Conservation (phyloP, 345 rosid genomes). For the Luvunga scandens region DNA sequence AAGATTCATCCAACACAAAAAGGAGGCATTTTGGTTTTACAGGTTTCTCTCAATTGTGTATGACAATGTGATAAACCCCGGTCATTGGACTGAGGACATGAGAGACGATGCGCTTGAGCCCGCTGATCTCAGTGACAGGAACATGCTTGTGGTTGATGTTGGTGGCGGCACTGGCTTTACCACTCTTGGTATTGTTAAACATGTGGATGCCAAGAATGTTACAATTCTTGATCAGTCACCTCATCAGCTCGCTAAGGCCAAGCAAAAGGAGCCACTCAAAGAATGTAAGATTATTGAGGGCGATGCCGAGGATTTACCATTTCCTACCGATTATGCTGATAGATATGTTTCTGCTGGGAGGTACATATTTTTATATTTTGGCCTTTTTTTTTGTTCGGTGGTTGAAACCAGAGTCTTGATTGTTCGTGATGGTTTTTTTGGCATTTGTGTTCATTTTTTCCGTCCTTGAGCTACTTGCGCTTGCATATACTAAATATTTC, state of each 20-base stretch:
- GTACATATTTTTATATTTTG: constrained; percentile 27
- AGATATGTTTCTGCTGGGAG: constrained; percentile 98
- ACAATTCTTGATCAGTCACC: constrained; percentile 98
- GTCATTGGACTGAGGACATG: constrained; percentile 99
- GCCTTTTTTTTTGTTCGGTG: not conserved
- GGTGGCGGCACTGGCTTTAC: constrained; percentile 99
- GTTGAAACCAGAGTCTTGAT: not conserved
- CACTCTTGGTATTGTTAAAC: constrained; percentile 91
- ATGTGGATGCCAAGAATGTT: constrained; percentile 92
- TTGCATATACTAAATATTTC: not conserved
- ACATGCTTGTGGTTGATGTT: constrained; percentile 89
- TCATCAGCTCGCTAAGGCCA: constrained; percentile 96
- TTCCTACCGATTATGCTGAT: constrained; percentile 85
- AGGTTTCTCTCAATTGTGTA: constrained; percentile 90
- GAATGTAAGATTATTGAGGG: constrained; percentile 92
- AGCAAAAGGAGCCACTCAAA: constrained; percentile 90
- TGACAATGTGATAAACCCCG: constrained; percentile 89
- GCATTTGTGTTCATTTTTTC: not conserved
- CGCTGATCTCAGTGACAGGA: constrained; percentile 73
- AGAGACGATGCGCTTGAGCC: constrained; percentile 96
- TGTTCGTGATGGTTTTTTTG: constrained; percentile 4
- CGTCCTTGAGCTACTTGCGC: not conserved
- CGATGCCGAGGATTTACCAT: constrained; percentile 94
- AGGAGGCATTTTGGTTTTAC: constrained; percentile 98
- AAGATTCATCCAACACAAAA: constrained; percentile 95